Evolutionary conservation across 768 basidiomycete species (phyloP).

Genomic region (Phlegmacium glaucopus): DNA sequence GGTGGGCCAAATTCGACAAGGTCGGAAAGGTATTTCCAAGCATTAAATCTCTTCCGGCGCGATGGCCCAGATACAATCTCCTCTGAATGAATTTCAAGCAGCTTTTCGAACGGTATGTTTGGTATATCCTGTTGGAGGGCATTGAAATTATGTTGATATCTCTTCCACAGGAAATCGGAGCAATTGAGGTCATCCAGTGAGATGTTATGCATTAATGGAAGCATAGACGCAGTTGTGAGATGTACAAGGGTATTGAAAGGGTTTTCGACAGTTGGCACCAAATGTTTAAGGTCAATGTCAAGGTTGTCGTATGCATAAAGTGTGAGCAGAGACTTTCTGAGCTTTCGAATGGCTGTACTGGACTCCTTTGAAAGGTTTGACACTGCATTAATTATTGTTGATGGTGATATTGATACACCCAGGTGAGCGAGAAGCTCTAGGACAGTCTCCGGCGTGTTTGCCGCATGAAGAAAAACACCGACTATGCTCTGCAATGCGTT

Average conservation of each 20-base stretch:
- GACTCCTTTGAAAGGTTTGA: slow-evolving; percentile 22
- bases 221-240: slow-evolving; percentile 28
- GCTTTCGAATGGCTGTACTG: slow-evolving; percentile 5
- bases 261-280: slow-evolving; percentile 27
- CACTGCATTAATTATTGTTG: slow-evolving; percentile 19
- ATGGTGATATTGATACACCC: slow-evolving; percentile 25
- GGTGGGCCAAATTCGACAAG: slow-evolving; percentile 23
- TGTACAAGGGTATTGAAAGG: slow-evolving; percentile 22
- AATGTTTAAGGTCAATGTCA: slow-evolving; percentile 32
- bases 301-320: slow-evolving; percentile 41
- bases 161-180: slow-evolving; percentile 17
- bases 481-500: slow-evolving; percentile 10
- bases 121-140: background rate
- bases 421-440: slow-evolving; percentile 20
- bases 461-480: slow-evolving; percentile 10
- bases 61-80: slow-evolving; percentile 11
- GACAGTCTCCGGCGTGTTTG: slow-evolving; percentile 1
- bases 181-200: slow-evolving; percentile 11
- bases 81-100: slow-evolving; percentile 18
- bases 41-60: slow-evolving; percentile 20
- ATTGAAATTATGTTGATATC: slow-evolving; percentile 5
- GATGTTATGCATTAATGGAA: slow-evolving; percentile 25
- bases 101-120: background rate
- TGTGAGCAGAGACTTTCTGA: slow-evolving; percentile 21
- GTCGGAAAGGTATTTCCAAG: slow-evolving; percentile 24